Evolutionary conservation across 1,139 yeast genomes (phyloP), one percentile per base, ranked within the genome.

Genomic region (Blastobotrys malaysiensis): DNA sequence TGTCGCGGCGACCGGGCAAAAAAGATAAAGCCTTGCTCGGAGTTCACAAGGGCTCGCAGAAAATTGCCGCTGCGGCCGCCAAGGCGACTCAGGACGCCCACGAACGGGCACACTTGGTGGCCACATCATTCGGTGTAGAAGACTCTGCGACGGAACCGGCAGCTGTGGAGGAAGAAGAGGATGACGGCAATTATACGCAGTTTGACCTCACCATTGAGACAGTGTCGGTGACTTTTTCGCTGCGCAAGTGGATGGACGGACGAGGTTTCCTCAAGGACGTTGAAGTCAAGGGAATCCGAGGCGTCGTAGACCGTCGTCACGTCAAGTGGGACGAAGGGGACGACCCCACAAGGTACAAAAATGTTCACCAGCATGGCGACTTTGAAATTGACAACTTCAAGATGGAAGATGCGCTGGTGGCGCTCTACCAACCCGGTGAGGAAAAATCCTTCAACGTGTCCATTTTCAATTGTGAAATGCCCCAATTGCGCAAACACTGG

Each of bases 141-240:
- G n/a, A n/a, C n/a, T 67, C 66, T 1, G 69, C 63, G 2, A 66
- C 59, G 14, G 66, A 62, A 11, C 50, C 51, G 36, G 70, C 69
- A 26, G 77, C 62, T n/a, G n/a, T n/a, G n/a, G n/a, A n/a, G 13
- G 67, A 73, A 21, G 74, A 70, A 9, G 77, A 71, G 44, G 96
- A 91, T 63, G 96, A 89, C 66, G 97, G 97, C 0, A 93, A 93
- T 68, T 93, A 91, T 68, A 91, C 99, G 0, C 99, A 93, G 66
- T 93, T 86, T 68, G 99, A 93, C 69, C 70, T 93, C 43, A 88
- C 96, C 0, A 86, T 93, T 21, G 97, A 91, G 59, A 88, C 87
- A 58, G 86, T 91, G 6, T 85, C 86, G 53, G 81, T 93, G 1
- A 84, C 96, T 0, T 73, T 93, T 19, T 87, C 95, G 7, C 81